Evolutionary conservation across 1,284 basidiomycete species (phyloP).

Genomic region (Mycena citricolor): DNA sequence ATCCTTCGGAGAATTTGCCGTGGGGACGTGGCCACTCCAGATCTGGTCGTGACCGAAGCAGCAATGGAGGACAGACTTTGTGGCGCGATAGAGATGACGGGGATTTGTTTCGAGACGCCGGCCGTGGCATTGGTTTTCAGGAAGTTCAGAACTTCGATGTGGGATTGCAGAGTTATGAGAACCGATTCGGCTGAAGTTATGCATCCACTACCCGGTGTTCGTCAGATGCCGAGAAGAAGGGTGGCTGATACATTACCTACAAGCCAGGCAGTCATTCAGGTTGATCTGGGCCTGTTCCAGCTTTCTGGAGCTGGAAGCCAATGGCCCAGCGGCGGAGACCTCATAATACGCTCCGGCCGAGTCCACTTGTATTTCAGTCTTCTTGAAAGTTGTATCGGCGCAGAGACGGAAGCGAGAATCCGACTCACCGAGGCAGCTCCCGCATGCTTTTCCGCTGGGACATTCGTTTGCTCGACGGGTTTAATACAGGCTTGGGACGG

Average conservation of each 20-base stretch:
- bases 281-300: conserved; percentile 93
- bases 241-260: conserved; percentile 56
- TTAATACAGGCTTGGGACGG: conserved; percentile 99
- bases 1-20: conserved; percentile 69
- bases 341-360: conserved; percentile 79
- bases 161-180: conserved; percentile 95
- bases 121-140: conserved; percentile 55
- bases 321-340: conserved; percentile 38
- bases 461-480: conserved; percentile 76
- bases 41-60: conserved; percentile 54
- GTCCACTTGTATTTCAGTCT: conserved; percentile 92
- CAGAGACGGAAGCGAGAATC: conserved; percentile 2
- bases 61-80: conserved; percentile 91
- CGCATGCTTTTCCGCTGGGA: conserved; percentile 41
- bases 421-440: conserved; percentile 57
- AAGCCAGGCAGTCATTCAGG: conserved; percentile 92
- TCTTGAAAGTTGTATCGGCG: conserved; percentile 12
- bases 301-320: conserved; percentile 40
- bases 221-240: conserved; percentile 4
- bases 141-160: conserved; percentile 85
- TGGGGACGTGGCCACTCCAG: conserved; percentile 49
- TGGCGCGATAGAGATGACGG: conserved; percentile 87
- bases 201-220: conserved; percentile 70
- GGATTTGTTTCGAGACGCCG: conserved; percentile 46
- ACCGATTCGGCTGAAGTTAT: conserved; percentile 98